Evolutionary conservation across 2,329 filamentous ascomycete genomes (phyloP), one percentile per base, ranked within the genome.

Genomic region (Calonectria pseudoreteaudii): DNA sequence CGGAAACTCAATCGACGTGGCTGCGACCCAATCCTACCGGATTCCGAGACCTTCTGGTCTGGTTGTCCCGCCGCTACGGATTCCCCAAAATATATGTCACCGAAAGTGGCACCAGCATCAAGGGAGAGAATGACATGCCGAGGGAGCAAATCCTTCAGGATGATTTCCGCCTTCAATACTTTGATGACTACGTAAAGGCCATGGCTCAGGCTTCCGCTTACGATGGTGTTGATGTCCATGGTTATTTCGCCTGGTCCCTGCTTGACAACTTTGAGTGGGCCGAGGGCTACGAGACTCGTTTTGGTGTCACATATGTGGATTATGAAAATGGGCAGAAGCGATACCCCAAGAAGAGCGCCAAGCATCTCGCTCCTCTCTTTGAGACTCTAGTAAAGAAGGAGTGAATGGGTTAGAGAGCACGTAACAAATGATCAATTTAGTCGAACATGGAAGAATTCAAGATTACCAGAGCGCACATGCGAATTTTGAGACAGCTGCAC

Each of bases 261-360:
- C 91, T 98, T 90, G 95, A 97, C 85, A 96, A 96, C 87, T 96
- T 96, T 80, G 94, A 96, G 85, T 96, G 94, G 94, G 94, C 95
- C n/a, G 95, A 97, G 83, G 95, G 95, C 14, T 98, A 96, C 82
- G 93, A 94, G 86, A 97, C 94, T 53, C 90, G 95, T 50, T 97
- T 97, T 80, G 95, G 95, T 31, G 94, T 95, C 71, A 94, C 93
- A 9, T 97, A 90, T 82, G 94, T 97, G 67, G 94, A 97, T 85
- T 97, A 97, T 83, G 87, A 91, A 79, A 91, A 94, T 77, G 93
- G 91, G 30, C 95, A 97, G 88, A 94, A 93, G 87, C 88, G 95
- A 66, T 90, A 93, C 78, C 93, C 95, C 49, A 98, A 98, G 90
- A 95, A 95, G 90, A 97, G 94, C 83, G 95, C 94, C 26, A 90